phyloP scores from a whole-genome alignment of 129 eudicot species.

The Arctium lappa region DNA sequence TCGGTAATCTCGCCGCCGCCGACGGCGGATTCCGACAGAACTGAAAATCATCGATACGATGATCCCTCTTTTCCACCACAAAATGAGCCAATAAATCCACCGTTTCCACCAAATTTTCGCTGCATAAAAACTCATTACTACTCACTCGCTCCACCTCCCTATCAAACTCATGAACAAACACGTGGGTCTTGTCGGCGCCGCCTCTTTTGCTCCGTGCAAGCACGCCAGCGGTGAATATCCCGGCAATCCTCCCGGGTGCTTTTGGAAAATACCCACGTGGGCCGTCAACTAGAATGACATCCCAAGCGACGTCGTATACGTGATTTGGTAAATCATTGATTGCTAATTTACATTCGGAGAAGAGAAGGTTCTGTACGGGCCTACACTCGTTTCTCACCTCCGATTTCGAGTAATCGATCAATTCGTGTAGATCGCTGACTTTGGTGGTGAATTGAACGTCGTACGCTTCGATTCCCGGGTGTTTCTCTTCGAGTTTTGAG shows the following conservation, averaged over 20 bases:
- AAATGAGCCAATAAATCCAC: conserved; percentile 60
- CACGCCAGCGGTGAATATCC: conserved; percentile 77
- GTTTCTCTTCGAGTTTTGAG: conserved; percentile 46
- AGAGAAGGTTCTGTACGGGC: conserved; percentile 83
- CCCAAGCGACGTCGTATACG: conserved; percentile 82
- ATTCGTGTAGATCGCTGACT: conserved; percentile 45
- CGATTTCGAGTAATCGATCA: conserved; percentile 38
- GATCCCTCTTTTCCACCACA: conserved; percentile 40
- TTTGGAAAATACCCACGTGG: conserved; percentile 63
- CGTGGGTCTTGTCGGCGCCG: conserved; percentile 50
- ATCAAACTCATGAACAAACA: conserved; percentile 78
- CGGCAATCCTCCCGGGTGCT: conserved; percentile 77
- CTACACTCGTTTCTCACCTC: conserved; percentile 49
- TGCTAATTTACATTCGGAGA: conserved; percentile 74
- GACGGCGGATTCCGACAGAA: conserved; percentile 52
- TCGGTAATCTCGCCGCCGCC: conserved; percentile 7
- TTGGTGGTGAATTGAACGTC: conserved; percentile 71
- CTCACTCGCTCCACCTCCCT: conserved; percentile 63
- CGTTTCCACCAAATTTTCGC: conserved; percentile 68
- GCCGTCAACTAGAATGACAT: conserved; percentile 73
- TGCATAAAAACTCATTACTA: conserved; percentile 71
- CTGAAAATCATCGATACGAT: conserved; percentile 11
- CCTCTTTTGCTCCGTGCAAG: conserved; percentile 65
- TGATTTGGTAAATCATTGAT: conserved; percentile 81
- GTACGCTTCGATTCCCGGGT: conserved; percentile 70